These are phyloP conservation scores for Lentithecium fluviatile DNA, from an alignment of 495 filamentous ascomycete genomes.

Conservation along the genomic window DNA sequence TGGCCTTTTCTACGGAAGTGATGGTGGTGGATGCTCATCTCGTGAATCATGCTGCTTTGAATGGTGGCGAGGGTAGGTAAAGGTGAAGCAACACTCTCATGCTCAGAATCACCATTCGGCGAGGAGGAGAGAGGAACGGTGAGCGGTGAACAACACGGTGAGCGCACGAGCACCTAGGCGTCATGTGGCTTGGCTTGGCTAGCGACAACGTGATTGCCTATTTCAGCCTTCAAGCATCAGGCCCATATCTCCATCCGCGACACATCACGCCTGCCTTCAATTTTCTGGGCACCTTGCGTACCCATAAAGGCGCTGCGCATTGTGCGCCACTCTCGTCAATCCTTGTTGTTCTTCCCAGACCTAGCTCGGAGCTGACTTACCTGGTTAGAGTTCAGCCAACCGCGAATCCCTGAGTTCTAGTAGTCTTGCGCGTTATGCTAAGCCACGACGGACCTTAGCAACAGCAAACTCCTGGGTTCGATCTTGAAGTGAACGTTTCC, in stretches of 20 bases:
- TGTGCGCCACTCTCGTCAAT: too few species aligned
- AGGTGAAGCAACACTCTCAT: background rate
- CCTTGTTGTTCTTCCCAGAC: too few species aligned
- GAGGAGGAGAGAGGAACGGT: too few species aligned
- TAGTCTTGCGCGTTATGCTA: slow-evolving; percentile 14
- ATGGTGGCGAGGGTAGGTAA: background rate
- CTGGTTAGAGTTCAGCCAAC: background rate
- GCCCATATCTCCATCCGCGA: background rate
- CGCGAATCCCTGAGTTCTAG: background rate
- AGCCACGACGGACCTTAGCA: slow-evolving; percentile 11
- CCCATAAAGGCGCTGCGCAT: too few species aligned
- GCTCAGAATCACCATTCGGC: too few species aligned
- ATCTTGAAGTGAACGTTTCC: background rate
- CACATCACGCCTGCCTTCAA: too few species aligned
- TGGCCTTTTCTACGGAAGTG: background rate
- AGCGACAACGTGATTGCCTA: background rate
- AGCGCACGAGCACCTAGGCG: too few species aligned
- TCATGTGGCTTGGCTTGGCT: background rate
- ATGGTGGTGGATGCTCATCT: too few species aligned
- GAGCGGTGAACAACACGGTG: background rate
- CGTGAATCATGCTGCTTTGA: background rate
- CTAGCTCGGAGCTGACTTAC: too few species aligned
- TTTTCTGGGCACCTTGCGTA: too few species aligned
- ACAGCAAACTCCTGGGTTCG: background rate
- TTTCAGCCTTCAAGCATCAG: background rate